Conservation (phyloP, 805 yeast genomes). For the Metschnikowia shivogae region DNA sequence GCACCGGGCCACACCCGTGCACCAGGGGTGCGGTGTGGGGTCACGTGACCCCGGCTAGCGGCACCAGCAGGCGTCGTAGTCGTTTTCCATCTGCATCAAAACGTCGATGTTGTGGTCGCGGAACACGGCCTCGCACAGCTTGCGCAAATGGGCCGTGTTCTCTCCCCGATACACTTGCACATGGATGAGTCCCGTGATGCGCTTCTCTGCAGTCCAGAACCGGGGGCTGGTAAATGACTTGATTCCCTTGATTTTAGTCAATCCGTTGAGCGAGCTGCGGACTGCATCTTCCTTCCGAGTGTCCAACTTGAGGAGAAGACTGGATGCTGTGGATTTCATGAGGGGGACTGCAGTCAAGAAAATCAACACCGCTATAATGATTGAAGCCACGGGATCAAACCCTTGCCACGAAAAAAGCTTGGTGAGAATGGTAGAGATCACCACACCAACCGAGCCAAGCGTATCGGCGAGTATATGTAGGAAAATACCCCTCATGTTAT, state of each 20-base stretch:
- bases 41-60: conserved; percentile 17
- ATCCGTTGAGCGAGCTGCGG: conserved; percentile 62
- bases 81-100: conserved; percentile 68
- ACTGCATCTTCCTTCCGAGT: conserved; percentile 57
- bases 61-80: conserved; percentile 68
- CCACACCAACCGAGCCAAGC: conserved; percentile 94
- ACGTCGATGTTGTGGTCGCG: conserved; percentile 45
- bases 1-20: neutral
- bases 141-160: conserved; percentile 55
- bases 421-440: conserved; percentile 79
- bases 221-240: conserved; percentile 83
- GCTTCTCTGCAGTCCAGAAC: conserved; percentile 69
- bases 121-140: conserved; percentile 55
- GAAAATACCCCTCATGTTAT: conserved; percentile 91
- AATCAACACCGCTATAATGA: conserved; percentile 78
- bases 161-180: conserved; percentile 69
- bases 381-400: conserved; percentile 89
- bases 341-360: conserved; percentile 81
- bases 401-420: conserved; percentile 64
- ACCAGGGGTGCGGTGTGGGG: no score
- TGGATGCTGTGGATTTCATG: conserved; percentile 72
- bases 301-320: conserved; percentile 61
- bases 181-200: conserved; percentile 66
- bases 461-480: conserved; percentile 94
- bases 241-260: conserved; percentile 71